Base-by-base conservation (phyloP, 208 protist genomes). In the Zelonia costaricensis region DNA sequence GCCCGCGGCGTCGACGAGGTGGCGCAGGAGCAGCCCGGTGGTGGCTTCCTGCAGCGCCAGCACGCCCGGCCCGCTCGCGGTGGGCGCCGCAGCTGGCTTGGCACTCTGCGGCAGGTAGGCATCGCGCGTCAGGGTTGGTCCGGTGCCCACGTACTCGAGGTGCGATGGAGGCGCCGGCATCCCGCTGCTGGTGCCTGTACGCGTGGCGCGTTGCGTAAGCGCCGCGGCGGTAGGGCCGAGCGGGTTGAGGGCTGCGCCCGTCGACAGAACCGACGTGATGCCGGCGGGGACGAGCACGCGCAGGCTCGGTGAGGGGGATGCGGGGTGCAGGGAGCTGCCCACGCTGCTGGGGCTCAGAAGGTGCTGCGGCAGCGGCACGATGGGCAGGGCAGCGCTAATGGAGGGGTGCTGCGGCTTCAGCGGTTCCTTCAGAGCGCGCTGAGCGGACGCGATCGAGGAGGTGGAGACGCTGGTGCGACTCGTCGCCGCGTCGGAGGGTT, bases 11-110 rank as follows among this genome's bases (percentile, higher is more conserved):
- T 18, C 6, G 25, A 27, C 18, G 49, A 66, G 28, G 52, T 73
- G 59, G 9, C 58, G 66, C n/a, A 62, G 38, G 2, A 73, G 46
- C 6, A 73, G 38, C 2, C 66, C 58, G 1, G 66, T 66, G 4
- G 66, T 73, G 25, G 57, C 66, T 27, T 60, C 66, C 20, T 65
- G 66, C 31, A 73, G 66, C 3, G 57, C 52, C 5, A 61, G 18
- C 44, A 66, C 7, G 35, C 33, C 59, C 8, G 28, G n/a, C 15
- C 23, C n/a, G 33, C 40, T 9, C n/a, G 39, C 25, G 18, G 2
- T n/a, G 55, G 18, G 20, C 16, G 42, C 43, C 3, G 49, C 31
- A 35, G n/a, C n/a, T n/a, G n/a, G n/a, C n/a, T n/a, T n/a, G n/a
- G n/a, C n/a, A n/a, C n/a, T n/a, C n/a, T 54, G 5, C 18, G 63